Conservation (phyloP, 257 asterid species). For the Lantana camara region DNA sequence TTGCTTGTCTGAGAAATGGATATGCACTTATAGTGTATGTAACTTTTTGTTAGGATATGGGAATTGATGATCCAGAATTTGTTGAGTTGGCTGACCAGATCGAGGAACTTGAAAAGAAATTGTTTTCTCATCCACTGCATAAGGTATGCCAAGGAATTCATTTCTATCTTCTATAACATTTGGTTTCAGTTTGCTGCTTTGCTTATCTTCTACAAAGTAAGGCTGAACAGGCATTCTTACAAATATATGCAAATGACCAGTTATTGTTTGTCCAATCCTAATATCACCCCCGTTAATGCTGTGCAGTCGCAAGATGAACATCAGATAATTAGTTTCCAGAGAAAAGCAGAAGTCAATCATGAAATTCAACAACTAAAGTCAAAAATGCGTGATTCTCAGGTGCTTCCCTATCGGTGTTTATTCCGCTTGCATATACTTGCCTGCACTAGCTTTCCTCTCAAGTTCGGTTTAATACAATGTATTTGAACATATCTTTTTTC, state of each 20-base stretch:
- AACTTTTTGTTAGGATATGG: conserved; percentile 72
- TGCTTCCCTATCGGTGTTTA: conserved; percentile 26
- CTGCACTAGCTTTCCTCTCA: conserved; percentile 8
- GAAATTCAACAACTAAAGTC: conserved; percentile 93
- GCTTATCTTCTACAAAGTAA: conserved; percentile 6
- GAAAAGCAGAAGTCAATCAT: conserved; percentile 94
- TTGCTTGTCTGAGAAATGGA: conserved; percentile 7
- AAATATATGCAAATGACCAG: conserved; percentile 7
- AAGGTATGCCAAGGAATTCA: conserved; percentile 51
- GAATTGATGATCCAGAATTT: conserved; percentile 77
- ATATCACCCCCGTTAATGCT: conserved; percentile 21
- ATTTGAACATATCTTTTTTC: background rate
- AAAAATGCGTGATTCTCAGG: conserved; percentile 99
- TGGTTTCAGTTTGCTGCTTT: conserved; percentile 16
- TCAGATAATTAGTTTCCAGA: conserved; percentile 79
- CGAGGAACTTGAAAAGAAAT: conserved; percentile 80
- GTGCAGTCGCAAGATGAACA: conserved; percentile 83
- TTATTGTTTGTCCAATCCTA: background rate
- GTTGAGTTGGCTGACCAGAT: conserved; percentile 71
- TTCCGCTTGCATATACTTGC: conserved; percentile 11
- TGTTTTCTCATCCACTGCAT: conserved; percentile 77
- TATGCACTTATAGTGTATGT: conserved; percentile 16
- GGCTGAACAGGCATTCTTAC: background rate
- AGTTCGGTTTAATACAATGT: conserved; percentile 2
- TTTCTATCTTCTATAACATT: conserved; percentile 16